phyloP scores from a whole-genome alignment of 208 protist genomes.

The Crithidia acanthocephali region DNA sequence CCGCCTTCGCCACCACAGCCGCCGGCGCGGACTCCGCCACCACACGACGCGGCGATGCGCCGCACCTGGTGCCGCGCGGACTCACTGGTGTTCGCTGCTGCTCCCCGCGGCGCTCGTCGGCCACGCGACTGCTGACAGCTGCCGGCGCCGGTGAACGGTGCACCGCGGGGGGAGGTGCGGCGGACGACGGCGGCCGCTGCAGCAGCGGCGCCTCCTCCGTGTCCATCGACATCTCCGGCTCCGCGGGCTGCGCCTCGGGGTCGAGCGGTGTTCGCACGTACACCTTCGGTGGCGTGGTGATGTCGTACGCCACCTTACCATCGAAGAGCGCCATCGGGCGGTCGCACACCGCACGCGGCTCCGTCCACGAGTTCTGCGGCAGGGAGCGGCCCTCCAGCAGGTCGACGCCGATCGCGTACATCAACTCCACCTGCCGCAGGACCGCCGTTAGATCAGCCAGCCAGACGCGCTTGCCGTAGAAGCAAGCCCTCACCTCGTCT shows the following conservation, averaged over 20 bases:
- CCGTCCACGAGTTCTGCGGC: neutral
- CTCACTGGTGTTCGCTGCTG: neutral
- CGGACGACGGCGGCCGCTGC: neutral
- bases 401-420: constrained; percentile 29
- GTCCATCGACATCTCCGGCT: neutral
- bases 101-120: neutral
- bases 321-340: constrained; percentile 13
- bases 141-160: too few relatives aligned
- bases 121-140: neutral
- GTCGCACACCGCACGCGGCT: neutral
- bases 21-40: neutral
- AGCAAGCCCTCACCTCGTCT: constrained; percentile 3
- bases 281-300: constrained; percentile 5
- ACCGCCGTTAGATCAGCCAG: constrained; percentile 12
- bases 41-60: neutral
- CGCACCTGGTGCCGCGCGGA: neutral
- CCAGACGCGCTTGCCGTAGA: constrained; percentile 17
- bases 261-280: constrained; percentile 12
- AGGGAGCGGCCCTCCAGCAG: constrained; percentile 9
- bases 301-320: neutral
- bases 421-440: constrained; percentile 32
- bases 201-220: neutral
- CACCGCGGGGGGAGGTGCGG: too few relatives aligned
- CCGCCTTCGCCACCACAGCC: too few relatives aligned
- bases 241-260: neutral